Percentiles rank a stretch among this genome's conserved stretches.
Evolutionary conservation across 176 grass and related monocot genomes (phyloP).

Genomic region (Tillandsia leiboldiana): DNA sequence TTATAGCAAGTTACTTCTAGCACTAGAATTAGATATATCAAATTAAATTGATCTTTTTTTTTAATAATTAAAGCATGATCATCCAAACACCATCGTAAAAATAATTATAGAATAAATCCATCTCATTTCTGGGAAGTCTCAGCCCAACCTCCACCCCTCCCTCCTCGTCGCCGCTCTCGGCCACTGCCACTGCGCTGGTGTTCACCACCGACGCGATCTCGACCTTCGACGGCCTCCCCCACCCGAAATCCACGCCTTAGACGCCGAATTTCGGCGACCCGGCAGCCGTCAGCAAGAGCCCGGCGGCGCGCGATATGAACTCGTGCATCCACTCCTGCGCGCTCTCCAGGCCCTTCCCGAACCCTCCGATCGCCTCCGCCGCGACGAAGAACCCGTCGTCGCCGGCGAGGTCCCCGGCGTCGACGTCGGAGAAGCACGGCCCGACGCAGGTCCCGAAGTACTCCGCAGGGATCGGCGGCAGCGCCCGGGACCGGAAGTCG

Average conservation of each 20-base stretch:
- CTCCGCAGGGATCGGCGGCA: constrained; percentile 14
- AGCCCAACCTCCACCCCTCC: no score
- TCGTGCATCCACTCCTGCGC: constrained; percentile 12
- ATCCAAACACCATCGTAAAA: no score
- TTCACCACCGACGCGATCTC: no score
- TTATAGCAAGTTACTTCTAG: no score
- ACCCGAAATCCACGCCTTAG: neutral
- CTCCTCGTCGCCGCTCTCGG: no score
- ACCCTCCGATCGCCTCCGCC: constrained; percentile 16
- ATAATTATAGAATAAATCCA: no score
- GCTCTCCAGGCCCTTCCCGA: constrained; percentile 22
- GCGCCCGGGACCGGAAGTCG: constrained; percentile 20
- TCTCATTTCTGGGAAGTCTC: no score
- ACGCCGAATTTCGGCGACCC: neutral
- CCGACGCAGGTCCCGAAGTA: constrained; percentile 47
- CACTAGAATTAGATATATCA: no score
- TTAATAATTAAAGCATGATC: no score
- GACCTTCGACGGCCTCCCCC: neutral
- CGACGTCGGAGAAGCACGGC: constrained; percentile 30
- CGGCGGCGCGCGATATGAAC: neutral
- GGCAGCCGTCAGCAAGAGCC: neutral
- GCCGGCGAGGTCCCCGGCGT: no score
- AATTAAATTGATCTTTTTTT: no score
- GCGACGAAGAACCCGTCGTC: constrained; percentile 19
- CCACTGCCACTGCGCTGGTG: no score